These are phyloP conservation scores for Tetrapyrgos nigripes DNA, from an alignment of 1,284 basidiomycete genomes.

Conservation along the genomic window DNA sequence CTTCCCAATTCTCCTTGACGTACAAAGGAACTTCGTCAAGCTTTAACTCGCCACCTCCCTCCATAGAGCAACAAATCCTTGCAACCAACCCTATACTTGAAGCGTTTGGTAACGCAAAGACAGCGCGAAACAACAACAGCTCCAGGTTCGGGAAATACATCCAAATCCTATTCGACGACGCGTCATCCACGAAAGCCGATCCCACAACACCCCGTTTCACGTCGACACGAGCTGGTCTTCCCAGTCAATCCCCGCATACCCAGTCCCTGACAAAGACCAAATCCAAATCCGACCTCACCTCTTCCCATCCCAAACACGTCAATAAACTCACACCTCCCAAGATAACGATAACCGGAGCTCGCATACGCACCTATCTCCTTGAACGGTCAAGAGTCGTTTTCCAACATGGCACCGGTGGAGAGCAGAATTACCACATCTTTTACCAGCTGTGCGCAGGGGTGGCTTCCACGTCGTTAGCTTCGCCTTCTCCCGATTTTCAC, in stretches of 20 bases:
- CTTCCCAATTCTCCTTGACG: not conserved
- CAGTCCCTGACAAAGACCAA: not conserved
- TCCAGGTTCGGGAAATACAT: constrained; percentile 99
- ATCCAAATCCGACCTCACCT: not conserved
- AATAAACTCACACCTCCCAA: not conserved
- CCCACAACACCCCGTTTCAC: too few species aligned
- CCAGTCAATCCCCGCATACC: not conserved
- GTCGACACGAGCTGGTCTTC: too few species aligned
- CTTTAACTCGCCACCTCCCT: not conserved
- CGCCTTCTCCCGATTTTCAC: too few species aligned
- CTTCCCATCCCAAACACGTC: not conserved
- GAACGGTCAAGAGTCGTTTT: constrained; percentile 98
- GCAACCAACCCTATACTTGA: constrained; percentile 99
- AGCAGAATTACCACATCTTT: constrained; percentile 99
- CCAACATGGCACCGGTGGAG: constrained; percentile 84
- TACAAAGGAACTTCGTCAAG: not conserved
- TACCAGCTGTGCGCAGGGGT: constrained; percentile 98
- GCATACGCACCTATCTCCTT: constrained; percentile 96
- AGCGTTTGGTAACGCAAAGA: constrained; percentile 99
- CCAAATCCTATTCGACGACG: constrained; percentile 96
- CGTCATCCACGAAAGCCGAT: too few species aligned
- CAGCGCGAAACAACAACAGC: constrained; percentile 98
- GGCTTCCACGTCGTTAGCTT: constrained; percentile 47
- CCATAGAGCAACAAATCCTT: constrained; percentile 93
- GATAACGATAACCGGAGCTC: constrained; percentile 85